Conservation (phyloP, 805 yeast species). For the Yarrowia deformans region DNA sequence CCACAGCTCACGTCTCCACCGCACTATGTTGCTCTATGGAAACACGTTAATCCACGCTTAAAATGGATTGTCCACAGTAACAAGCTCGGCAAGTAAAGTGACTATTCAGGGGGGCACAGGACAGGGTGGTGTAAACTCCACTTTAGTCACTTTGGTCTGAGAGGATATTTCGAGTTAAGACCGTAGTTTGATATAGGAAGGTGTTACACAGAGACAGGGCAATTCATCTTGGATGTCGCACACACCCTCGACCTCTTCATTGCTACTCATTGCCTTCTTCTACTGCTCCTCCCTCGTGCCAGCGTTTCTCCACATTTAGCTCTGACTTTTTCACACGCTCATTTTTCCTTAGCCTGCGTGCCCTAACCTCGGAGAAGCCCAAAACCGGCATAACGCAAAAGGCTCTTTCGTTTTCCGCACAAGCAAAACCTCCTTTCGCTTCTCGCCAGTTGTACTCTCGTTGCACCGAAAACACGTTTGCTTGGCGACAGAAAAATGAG, state of each 20-base stretch:
- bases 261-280: no score
- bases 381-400: conserved; percentile 29
- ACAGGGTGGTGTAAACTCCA: no score
- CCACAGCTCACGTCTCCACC: not conserved
- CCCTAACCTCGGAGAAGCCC: conserved; percentile 37
- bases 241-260: no score
- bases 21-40: conserved; percentile 7
- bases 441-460: conserved; percentile 38
- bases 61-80: not conserved
- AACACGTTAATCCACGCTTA: conserved; percentile 20
- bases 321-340: conserved; percentile 27
- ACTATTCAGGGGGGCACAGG: conserved; percentile 3
- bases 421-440: conserved; percentile 33
- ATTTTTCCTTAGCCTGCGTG: conserved; percentile 8
- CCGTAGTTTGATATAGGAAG: no score
- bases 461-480: conserved; percentile 31
- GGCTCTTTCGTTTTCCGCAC: conserved; percentile 34
- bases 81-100: conserved; percentile 23
- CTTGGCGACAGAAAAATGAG: conserved; percentile 38
- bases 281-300: not conserved
- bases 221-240: no score
- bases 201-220: no score
- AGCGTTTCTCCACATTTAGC: not conserved
- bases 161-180: not conserved
- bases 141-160: not conserved